phyloP scores from a whole-genome alignment of 2,329 filamentous ascomycete genomes.

The Fusarium redolens region DNA sequence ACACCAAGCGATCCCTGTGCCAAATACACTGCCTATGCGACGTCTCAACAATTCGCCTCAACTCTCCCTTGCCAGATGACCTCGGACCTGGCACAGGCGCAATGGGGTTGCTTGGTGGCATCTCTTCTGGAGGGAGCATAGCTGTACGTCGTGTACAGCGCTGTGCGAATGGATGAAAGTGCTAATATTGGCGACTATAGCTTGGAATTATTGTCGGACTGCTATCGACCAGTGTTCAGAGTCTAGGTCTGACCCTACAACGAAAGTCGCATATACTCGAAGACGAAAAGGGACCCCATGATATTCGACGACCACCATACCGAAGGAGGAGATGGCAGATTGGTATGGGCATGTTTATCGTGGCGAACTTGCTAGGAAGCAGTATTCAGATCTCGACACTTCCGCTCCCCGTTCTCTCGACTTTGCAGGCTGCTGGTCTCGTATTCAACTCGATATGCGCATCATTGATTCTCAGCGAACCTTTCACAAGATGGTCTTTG shows the following conservation, averaged over 20 bases:
- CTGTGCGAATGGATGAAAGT: neutral
- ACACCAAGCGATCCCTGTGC: conserved; percentile 6
- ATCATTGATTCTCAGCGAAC: conserved; percentile 89
- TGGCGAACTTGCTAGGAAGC: conserved; percentile 93
- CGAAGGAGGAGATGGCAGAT: conserved; percentile 93
- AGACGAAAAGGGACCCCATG: conserved; percentile 87
- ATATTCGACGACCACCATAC: conserved; percentile 86
- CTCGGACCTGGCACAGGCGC: conserved; percentile 54
- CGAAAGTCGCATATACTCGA: conserved; percentile 98
- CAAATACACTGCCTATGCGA: conserved; percentile 42
- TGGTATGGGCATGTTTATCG: conserved; percentile 96
- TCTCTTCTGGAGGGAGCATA: conserved; percentile 82
- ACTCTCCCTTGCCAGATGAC: conserved; percentile 59
- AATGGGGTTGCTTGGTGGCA: conserved; percentile 79
- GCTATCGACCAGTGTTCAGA: conserved; percentile 93
- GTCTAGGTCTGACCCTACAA: conserved; percentile 92
- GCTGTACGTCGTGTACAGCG: conserved; percentile 64
- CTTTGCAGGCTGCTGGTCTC: conserved; percentile 92
- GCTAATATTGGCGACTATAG: conserved; percentile 58
- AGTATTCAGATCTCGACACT: conserved; percentile 98
- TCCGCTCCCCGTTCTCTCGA: conserved; percentile 92
- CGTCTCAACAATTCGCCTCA: conserved; percentile 27
- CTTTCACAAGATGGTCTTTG: conserved; percentile 94
- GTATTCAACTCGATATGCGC: conserved; percentile 99
- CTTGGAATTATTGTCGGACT: conserved; percentile 94